Base-by-base conservation (phyloP, 2,329 filamentous ascomycete species). In the Trichophyton simii region DNA sequence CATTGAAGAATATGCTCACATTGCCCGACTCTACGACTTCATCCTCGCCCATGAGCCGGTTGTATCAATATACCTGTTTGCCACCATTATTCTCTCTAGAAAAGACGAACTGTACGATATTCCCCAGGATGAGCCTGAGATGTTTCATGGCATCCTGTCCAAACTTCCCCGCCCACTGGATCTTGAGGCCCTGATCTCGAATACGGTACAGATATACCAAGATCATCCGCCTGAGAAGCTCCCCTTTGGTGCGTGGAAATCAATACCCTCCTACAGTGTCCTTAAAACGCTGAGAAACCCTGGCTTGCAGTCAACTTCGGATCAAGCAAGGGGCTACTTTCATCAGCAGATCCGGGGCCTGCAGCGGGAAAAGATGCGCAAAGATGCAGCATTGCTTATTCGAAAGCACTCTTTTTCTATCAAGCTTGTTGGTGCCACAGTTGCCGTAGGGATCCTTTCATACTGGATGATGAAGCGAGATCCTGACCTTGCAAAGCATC, bases 21-120 rank as follows among this genome's bases (percentile, higher is more conserved):
- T 99, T 69, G 84, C 91, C 38, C 84, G 94, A 25, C 78, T 99
- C 0, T 99, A 96, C 72, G 94, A 99, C 75, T 91, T 92, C 60
- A 82, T 99, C 57, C 80, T 99, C 3, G 89, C 92, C 2, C 84
- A 83, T 57, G 89, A 95, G 72, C 89, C 91, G n/a, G 87, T 88
- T 44, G 90, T 96, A 69, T 86, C 86, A 18, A 82, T 97, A 59
- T 99, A 99, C 73, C 81, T 97, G 60, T 97, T 96, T 74, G 90
- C 91, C 0, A 87, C 89, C 70, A 91, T 96, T 64, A 85, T 96
- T 48, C 79, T 95, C 38, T 84, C 86, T 54, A 87, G 92, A 42
- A 86, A 88, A 62, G 82, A 84, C 38, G 91, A 96, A 73, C 82
- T 99, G n/a, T 82, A 97, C 65, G 87, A 89, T 58, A 88, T 90